phyloP scores from a whole-genome alignment of 768 basidiomycete species.

The Polyporus arcularius region DNA sequence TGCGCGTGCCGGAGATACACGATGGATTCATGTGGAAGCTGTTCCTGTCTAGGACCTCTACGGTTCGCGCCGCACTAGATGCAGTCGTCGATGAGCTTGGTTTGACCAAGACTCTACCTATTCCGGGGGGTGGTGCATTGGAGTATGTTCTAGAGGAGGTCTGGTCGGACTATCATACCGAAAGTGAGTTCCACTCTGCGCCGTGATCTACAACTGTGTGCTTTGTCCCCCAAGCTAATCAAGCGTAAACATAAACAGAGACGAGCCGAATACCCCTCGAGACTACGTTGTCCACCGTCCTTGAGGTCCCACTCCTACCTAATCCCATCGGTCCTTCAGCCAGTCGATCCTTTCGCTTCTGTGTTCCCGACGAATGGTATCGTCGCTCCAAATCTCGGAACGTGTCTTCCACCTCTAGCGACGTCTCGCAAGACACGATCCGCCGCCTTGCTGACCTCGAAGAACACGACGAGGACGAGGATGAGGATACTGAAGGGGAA shows the following conservation, averaged over 20 bases:
- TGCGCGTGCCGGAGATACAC: constrained; percentile 74
- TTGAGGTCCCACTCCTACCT: constrained; percentile 35
- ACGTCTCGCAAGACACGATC: constrained; percentile 55
- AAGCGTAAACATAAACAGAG: constrained; percentile 31
- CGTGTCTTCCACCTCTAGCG: constrained; percentile 45
- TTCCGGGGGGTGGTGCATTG: constrained; percentile 66
- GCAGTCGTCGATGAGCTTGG: constrained; percentile 64
- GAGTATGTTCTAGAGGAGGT: constrained; percentile 78
- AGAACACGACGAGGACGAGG: constrained; percentile 49
- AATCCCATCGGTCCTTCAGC: constrained; percentile 23
- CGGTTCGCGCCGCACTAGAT: constrained; percentile 56
- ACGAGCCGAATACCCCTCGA: constrained; percentile 46
- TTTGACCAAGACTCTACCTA: constrained; percentile 60
- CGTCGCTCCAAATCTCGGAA: constrained; percentile 63
- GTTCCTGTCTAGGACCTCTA: constrained; percentile 61
- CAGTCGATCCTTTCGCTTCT: constrained; percentile 56
- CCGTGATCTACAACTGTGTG: background rate
- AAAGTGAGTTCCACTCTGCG: constrained; percentile 46
- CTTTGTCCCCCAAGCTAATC: background rate
- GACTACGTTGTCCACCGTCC: constrained; percentile 44
- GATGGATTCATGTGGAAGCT: constrained; percentile 69
- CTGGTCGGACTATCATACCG: constrained; percentile 51
- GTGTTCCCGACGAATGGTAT: constrained; percentile 82
- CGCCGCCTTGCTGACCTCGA: constrained; percentile 50
- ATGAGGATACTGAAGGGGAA: constrained; percentile 42